phyloP scores from a whole-genome alignment of 163 green algal genomes.

The Chlorella variabilis region DNA sequence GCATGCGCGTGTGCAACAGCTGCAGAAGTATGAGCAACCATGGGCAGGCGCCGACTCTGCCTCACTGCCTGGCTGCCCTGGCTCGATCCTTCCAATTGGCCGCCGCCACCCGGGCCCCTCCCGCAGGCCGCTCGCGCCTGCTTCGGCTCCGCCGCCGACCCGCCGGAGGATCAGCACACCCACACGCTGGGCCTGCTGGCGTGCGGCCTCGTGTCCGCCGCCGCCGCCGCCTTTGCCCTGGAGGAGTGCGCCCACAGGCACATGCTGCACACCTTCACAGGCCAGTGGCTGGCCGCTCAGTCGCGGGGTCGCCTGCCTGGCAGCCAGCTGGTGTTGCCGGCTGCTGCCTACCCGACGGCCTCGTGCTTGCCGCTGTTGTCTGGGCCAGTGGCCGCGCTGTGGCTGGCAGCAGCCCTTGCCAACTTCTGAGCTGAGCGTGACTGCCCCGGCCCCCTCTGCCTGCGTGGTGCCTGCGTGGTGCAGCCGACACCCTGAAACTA shows the following conservation, averaged over 20 bases:
- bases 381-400: too few relatives aligned
- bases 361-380: too few relatives aligned
- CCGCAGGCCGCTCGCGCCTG: conserved; percentile 7
- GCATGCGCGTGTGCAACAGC: too few relatives aligned
- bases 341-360: too few relatives aligned
- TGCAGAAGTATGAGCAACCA: too few relatives aligned
- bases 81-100: too few relatives aligned
- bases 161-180: conserved; percentile 37
- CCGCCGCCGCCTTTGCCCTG: conserved; percentile 16
- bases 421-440: not conserved
- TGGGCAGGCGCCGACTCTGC: too few relatives aligned
- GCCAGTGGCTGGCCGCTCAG: not conserved
- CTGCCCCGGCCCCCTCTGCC: not conserved
- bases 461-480: not conserved
- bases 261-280: conserved; percentile 38
- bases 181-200: conserved; percentile 41
- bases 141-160: conserved; percentile 40
- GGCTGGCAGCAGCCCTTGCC: too few relatives aligned
- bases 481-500: conserved; percentile 40
- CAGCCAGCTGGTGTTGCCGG: too few relatives aligned
- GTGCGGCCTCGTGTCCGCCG: conserved; percentile 1
- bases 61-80: too few relatives aligned
- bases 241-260: conserved; percentile 37
- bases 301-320: too few relatives aligned
- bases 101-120: not conserved